phyloP scores from a whole-genome alignment of 257 asterid species.

The Solanum etuberosum region DNA sequence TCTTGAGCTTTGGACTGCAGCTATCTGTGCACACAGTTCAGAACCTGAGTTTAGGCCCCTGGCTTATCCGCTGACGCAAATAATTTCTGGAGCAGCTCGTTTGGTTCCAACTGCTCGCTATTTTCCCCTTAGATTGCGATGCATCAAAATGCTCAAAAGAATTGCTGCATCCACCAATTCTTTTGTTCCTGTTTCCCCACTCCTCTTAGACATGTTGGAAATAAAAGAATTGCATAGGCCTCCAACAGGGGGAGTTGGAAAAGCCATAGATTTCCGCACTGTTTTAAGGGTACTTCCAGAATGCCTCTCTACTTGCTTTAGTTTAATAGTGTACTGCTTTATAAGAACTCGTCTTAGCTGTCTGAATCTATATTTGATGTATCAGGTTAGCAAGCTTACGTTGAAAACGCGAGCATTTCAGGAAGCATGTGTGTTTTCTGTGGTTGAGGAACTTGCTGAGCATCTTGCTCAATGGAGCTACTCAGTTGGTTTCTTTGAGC shows the following conservation, averaged over 20 bases:
- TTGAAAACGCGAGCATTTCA: slow-evolving; percentile 86
- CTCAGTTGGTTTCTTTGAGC: slow-evolving; percentile 71
- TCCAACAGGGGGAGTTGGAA: slow-evolving; percentile 89
- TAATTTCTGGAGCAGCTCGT: slow-evolving; percentile 82
- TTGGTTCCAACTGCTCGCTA: slow-evolving; percentile 82
- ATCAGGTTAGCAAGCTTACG: slow-evolving; percentile 67
- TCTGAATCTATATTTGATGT: slow-evolving; percentile 4
- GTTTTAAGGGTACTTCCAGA: slow-evolving; percentile 46
- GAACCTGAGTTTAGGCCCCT: slow-evolving; percentile 73
- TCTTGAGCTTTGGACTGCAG: slow-evolving; percentile 97
- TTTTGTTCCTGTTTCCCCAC: slow-evolving; percentile 72
- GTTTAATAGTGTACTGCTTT: background rate
- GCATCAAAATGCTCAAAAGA: slow-evolving; percentile 84
- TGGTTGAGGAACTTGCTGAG: slow-evolving; percentile 80
- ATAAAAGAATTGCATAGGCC: slow-evolving; percentile 82
- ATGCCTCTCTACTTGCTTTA: background rate
- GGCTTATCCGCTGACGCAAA: slow-evolving; percentile 86
- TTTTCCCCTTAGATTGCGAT: slow-evolving; percentile 85
- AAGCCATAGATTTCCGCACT: slow-evolving; percentile 66
- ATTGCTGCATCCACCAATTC: slow-evolving; percentile 72
- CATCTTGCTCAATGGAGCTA: slow-evolving; percentile 93
- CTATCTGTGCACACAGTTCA: slow-evolving; percentile 62
- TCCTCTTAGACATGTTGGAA: slow-evolving; percentile 80
- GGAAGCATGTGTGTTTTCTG: slow-evolving; percentile 79
- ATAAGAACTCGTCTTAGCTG: background rate